Percentiles rank a stretch among this genome's conserved stretches.
Conservation (phyloP, 2,329 filamentous ascomycete species). For the Arthrinium phaeospermum region DNA sequence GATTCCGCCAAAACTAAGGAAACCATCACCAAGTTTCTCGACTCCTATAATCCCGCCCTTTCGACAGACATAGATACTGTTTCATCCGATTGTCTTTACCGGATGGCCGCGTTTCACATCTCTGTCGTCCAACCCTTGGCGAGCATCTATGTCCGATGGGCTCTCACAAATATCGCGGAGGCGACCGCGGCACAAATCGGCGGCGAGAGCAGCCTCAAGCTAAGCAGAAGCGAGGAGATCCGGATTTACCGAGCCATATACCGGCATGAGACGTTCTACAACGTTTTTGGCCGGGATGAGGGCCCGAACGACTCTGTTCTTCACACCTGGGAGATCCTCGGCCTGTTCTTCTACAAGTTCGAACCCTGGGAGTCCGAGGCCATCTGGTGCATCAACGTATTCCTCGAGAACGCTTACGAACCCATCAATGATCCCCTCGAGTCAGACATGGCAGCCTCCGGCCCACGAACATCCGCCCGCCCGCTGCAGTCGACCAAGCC, state of each 20-base stretch:
- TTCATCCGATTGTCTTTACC: background rate
- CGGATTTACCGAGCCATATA: slow-evolving; percentile 32
- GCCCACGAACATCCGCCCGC: background rate
- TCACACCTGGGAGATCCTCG: slow-evolving; percentile 20
- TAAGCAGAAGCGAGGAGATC: slow-evolving; percentile 2
- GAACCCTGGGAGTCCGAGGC: slow-evolving; percentile 30
- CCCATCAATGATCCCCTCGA: background rate
- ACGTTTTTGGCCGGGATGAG: slow-evolving; percentile 26
- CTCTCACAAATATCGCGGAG: background rate
- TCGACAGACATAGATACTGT: background rate
- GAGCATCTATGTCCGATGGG: background rate
- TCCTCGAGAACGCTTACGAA: slow-evolving; percentile 24
- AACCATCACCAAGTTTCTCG: background rate
- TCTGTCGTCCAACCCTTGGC: background rate
- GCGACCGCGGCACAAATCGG: too few species aligned
- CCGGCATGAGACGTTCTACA: slow-evolving; percentile 28
- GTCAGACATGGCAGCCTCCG: background rate
- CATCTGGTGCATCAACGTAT: slow-evolving; percentile 26
- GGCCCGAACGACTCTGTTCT: slow-evolving; percentile 20
- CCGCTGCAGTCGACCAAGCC: background rate
- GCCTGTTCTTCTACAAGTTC: slow-evolving; percentile 24
- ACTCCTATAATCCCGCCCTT: background rate
- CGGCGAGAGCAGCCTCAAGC: background rate
- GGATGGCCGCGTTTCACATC: background rate
- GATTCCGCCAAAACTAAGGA: background rate